These are phyloP conservation scores for Hypoxylon lienhwacheense DNA, from an alignment of 495 filamentous ascomycete genomes.

Conservation along the genomic window DNA sequence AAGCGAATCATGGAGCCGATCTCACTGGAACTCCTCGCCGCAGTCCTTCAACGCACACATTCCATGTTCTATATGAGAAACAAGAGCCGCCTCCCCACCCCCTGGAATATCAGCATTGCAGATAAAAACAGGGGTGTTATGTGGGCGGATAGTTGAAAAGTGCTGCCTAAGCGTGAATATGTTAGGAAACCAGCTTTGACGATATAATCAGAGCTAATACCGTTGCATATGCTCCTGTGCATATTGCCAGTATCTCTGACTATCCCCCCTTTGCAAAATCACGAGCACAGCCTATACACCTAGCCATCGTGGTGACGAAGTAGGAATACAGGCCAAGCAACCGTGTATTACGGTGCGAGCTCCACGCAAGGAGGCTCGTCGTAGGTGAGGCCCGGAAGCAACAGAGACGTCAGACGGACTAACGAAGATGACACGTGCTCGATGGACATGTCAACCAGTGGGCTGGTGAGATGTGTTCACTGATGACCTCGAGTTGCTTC, in stretches of 20 bases:
- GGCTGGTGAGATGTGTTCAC: too few species aligned
- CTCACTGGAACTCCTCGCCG: not conserved
- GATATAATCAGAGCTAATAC: not conserved
- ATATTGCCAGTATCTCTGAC: not conserved
- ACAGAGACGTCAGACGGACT: too few species aligned
- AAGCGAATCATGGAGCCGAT: slow-evolving; percentile 1
- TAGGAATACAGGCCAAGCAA: not conserved
- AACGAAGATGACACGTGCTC: too few species aligned
- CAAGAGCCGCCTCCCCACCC: not conserved
- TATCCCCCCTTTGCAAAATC: not conserved
- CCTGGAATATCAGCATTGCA: not conserved
- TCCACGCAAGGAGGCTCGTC: too few species aligned
- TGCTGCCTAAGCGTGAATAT: not conserved
- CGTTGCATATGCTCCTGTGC: not conserved
- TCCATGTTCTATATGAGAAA: not conserved
- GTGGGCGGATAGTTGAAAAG: not conserved
- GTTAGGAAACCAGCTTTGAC: not conserved
- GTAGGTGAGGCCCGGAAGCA: too few species aligned
- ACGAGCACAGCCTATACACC: not conserved
- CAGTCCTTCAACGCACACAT: not conserved
- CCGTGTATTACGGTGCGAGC: too few species aligned
- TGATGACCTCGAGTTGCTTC: too few species aligned
- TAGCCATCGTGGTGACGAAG: not conserved
- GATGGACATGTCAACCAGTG: too few species aligned
- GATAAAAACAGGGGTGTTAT: not conserved